A percentile compares a stretch with the other conserved stretches of the same genome.
These are phyloP conservation scores for Ophiosphaerella herpotricha DNA, from an alignment of 2,329 filamentous ascomycete genomes.

Conservation along the genomic window DNA sequence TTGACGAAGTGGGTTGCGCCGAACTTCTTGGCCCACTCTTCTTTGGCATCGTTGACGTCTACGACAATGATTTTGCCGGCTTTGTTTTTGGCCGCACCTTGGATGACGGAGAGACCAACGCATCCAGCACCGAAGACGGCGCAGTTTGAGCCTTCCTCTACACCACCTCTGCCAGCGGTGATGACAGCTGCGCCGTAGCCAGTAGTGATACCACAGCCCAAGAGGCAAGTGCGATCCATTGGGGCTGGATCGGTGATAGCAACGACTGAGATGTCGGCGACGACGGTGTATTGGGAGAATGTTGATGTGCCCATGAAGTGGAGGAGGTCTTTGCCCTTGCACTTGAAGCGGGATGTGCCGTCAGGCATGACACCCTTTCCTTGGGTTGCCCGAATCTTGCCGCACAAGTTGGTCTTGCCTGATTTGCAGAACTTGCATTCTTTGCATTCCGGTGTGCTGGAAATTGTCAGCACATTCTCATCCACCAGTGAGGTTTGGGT, in stretches of 20 bases:
- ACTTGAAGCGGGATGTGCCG: constrained; percentile 91
- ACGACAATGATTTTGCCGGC: constrained; percentile 78
- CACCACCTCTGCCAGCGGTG: constrained; percentile 70
- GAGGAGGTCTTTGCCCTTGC: constrained; percentile 90
- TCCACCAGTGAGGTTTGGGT: not conserved
- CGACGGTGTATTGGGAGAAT: constrained; percentile 98
- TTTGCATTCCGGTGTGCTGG: constrained; percentile 89
- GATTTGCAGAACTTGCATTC: constrained; percentile 99
- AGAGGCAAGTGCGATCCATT: constrained; percentile 93
- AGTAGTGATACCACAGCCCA: constrained; percentile 98
- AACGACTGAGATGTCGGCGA: constrained; percentile 97
- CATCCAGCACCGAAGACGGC: constrained; percentile 96
- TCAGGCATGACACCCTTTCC: constrained; percentile 97
- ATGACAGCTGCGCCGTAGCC: constrained; percentile 95
- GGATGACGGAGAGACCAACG: constrained; percentile 92
- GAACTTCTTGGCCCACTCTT: constrained; percentile 91
- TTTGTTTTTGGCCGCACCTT: constrained; percentile 85
- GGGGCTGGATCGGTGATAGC: constrained; percentile 87
- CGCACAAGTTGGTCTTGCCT: constrained; percentile 98
- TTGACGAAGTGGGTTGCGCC: constrained; percentile 97
- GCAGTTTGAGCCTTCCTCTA: constrained; percentile 87
- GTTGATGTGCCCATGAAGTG: constrained; percentile 99
- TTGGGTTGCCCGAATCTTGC: constrained; percentile 97
- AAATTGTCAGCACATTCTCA: constrained; percentile 19
- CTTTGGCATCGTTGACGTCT: constrained; percentile 85